phyloP scores from a whole-genome alignment of 2,329 filamentous ascomycete genomes.

The Fusarium transvaalense region DNA sequence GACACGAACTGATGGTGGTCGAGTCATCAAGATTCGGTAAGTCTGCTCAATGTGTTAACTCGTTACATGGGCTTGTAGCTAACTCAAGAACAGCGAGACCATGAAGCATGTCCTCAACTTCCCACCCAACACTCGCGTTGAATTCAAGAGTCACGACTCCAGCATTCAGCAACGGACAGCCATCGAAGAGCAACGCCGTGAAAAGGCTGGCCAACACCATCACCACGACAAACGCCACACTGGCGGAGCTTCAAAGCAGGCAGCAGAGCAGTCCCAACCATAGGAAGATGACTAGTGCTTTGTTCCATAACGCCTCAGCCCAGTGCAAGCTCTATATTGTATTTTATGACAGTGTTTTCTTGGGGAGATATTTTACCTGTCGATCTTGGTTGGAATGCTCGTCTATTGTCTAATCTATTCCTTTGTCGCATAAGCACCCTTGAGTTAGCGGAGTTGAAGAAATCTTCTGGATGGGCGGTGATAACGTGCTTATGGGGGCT shows the following conservation, averaged over 20 bases:
- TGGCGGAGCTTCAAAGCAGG: conserved; percentile 51
- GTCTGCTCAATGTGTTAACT: conserved; percentile 49
- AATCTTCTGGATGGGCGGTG: conserved; percentile 29
- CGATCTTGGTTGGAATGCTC: conserved; percentile 29
- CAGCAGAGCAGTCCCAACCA: conserved; percentile 48
- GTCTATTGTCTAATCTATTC: conserved; percentile 29
- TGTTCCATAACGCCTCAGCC: conserved; percentile 3
- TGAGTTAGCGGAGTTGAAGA: conserved; percentile 37
- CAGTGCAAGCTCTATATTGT: conserved; percentile 40
- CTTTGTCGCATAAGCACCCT: conserved; percentile 32
- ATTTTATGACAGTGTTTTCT: conserved; percentile 38
- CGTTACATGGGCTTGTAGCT: conserved; percentile 20
- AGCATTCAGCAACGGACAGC: conserved; percentile 93
- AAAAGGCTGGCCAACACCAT: conserved; percentile 73
- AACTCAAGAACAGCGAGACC: conserved; percentile 75
- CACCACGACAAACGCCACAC: conserved; percentile 56
- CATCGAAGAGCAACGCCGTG: conserved; percentile 90
- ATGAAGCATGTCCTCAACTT: conserved; percentile 92
- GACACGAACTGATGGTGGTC: conserved; percentile 92
- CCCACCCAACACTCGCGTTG: conserved; percentile 87
- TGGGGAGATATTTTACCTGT: conserved; percentile 22
- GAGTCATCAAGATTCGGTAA: conserved; percentile 96
- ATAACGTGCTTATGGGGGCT: conserved; percentile 41
- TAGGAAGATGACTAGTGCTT: conserved; percentile 5
- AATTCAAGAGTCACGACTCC: conserved; percentile 96